phyloP scores from a whole-genome alignment of 1,284 basidiomycete genomes.

The Puccinia horiana region DNA sequence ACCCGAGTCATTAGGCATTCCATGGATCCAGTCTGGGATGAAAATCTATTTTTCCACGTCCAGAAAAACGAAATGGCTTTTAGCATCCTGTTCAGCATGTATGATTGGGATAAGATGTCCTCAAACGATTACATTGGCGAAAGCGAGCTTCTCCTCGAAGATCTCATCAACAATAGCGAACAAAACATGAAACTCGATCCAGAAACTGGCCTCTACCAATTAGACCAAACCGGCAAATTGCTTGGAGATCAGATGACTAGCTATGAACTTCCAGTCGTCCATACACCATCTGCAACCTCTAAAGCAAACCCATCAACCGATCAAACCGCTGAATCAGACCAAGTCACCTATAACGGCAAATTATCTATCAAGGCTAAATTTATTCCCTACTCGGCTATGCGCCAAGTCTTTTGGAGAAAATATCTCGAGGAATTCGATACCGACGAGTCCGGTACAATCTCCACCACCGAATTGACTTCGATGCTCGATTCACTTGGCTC shows the following conservation, averaged over 20 bases:
- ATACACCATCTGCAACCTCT: not conserved
- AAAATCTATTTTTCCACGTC: conserved; percentile 94
- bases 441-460: conserved; percentile 77
- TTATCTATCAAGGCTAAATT: conserved; percentile 74
- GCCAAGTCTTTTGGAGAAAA: conserved; percentile 76
- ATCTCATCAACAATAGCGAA: conserved; percentile 72
- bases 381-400: conserved; percentile 79
- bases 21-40: conserved; percentile 88
- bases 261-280: conserved; percentile 50
- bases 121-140: conserved; percentile 62
- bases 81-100: conserved; percentile 71
- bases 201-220: conserved; percentile 71
- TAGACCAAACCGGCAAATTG: conserved; percentile 63
- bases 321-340: not conserved
- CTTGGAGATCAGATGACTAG: conserved; percentile 63
- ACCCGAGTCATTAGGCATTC: conserved; percentile 58
- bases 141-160: conserved; percentile 62
- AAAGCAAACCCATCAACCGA: not conserved
- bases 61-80: conserved; percentile 74
- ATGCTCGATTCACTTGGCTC: conserved; percentile 97
- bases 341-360: conserved; percentile 26
- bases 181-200: conserved; percentile 66
- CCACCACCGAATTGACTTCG: conserved; percentile 83
- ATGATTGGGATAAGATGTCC: conserved; percentile 88
- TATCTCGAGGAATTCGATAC: conserved; percentile 88